Base-by-base conservation (phyloP, 1,139 yeast species). In the Debaryomyces nepalensis region DNA sequence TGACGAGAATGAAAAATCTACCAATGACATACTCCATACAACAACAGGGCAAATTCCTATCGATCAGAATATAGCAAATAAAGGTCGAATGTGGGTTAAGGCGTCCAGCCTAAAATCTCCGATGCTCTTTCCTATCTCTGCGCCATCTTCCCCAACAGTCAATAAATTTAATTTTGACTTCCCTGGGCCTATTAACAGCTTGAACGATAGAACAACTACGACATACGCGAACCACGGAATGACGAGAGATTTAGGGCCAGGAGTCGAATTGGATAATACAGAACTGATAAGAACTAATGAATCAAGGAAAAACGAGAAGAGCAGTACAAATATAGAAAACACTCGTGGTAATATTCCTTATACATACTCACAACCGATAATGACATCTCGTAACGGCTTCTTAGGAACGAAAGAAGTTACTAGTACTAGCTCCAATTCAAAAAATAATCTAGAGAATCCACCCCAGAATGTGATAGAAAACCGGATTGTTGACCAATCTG, bases 131-230 rank as follows among this genome's bases (percentile, higher is more conserved):
- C 43, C 44, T 33, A 42, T 24, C n/a, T 49, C 55, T 3, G 42
- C 44, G 4, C 50, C 56, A 5, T 43, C 53, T 4, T 53, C 57
- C 3, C 55, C 55, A 9, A 50, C 49, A 31, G 39, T 40, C 35
- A 45, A 41, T 20, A 38, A 47, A 19, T 47, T 45, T 31, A 43
- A 33, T 24, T 52, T 53, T 44, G 57, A 53, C 36, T 44, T 53
- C 2, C n/a, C 24, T 4, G 15, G 24, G 4, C 10, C 11, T 4
- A 5, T 11, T 7, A 31, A 12, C 16, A 31, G 12, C n/a, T 5
- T 9, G 15, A 11, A 14, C 5, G 20, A 8, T 12, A n/a, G 34
- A 21, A 6, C n/a, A 5, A 24, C 6, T 19, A 19, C 12, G 10
- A 12, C 11, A 3, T 19, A 31, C 15, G 15, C n/a, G 1, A 21